A percentile compares a stretch with the other conserved stretches of the same genome.
These are phyloP conservation scores for Cordyceps sp. DNA, from an alignment of 2,329 filamentous ascomycete genomes.

Conservation along the genomic window DNA sequence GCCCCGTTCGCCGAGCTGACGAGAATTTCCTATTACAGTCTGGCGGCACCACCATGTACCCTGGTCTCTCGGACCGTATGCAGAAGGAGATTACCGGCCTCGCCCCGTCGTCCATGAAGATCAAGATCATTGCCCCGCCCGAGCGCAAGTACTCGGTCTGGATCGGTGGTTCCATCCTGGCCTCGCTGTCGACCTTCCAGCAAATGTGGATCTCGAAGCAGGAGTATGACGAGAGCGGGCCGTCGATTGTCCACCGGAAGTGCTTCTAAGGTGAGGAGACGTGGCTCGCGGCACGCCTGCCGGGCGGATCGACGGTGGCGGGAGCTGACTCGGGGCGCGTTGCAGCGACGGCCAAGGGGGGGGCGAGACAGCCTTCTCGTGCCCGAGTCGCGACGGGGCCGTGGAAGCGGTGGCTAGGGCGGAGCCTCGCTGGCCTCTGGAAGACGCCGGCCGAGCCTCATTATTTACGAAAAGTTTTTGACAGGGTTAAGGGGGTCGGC, in stretches of 20 bases:
- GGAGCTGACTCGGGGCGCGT: constrained; percentile 8
- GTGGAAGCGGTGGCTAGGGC: constrained; percentile 27
- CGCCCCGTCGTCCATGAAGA: constrained; percentile 99
- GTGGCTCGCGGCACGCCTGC: neutral
- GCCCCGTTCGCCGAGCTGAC: too few relatives aligned
- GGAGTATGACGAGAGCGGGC: constrained; percentile 99
- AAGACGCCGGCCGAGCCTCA: constrained; percentile 33
- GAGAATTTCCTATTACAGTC: constrained; percentile 41
- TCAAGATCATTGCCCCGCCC: constrained; percentile 99
- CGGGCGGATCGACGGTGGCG: neutral
- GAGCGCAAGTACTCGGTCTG: constrained; percentile 99
- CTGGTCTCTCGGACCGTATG: constrained; percentile 99
- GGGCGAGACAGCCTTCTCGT: constrained; percentile 17
- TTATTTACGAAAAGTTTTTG: constrained; percentile 42
- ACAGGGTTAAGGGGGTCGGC: constrained; percentile 35
- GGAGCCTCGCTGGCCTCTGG: constrained; percentile 26
- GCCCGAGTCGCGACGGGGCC: constrained; percentile 22
- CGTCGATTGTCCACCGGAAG: constrained; percentile 99
- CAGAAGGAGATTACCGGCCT: constrained; percentile 99
- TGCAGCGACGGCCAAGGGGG: constrained; percentile 12
- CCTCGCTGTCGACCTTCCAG: constrained; percentile 99
- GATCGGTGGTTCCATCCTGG: constrained; percentile 99
- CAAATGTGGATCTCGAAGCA: constrained; percentile 99
- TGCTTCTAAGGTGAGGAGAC: constrained; percentile 77
- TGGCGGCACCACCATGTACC: constrained; percentile 99